Percentiles rank a stretch among this genome's conserved stretches.
Conservation (phyloP, 1,139 yeast species). For the Hemisphaericaspora xylofermentans region DNA sequence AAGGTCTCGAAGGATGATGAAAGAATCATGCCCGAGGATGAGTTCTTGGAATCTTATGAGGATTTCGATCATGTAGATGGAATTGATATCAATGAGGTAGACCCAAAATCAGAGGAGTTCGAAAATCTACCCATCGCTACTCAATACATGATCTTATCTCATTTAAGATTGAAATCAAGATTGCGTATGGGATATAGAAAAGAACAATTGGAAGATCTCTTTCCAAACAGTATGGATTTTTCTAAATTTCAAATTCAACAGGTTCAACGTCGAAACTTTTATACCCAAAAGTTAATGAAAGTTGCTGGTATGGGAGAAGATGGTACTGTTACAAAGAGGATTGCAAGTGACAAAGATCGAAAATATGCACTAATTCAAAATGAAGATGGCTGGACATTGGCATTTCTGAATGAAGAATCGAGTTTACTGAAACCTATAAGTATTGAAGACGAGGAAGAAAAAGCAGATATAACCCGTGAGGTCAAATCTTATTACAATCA, state of each 20-base stretch:
- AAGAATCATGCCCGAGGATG: conserved; percentile 73
- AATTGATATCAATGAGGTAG: conserved; percentile 65
- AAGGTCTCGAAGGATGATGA: conserved; percentile 51
- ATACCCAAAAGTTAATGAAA: conserved; percentile 84
- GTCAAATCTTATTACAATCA: conserved; percentile 5
- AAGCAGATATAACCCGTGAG: conserved; percentile 9
- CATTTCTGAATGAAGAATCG: conserved; percentile 48
- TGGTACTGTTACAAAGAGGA: conserved; percentile 51
- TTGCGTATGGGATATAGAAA: conserved; percentile 93
- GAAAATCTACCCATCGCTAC: conserved; percentile 70
- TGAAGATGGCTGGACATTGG: conserved; percentile 84
- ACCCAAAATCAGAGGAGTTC: conserved; percentile 69
- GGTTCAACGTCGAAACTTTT: conserved; percentile 87
- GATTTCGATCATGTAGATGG: conserved; percentile 70
- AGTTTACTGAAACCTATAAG: conserved; percentile 42
- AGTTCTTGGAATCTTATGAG: conserved; percentile 60
- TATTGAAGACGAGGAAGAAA: conserved; percentile 33
- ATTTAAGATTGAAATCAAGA: conserved; percentile 78
- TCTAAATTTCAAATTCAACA: conserved; percentile 90
- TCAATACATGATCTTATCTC: conserved; percentile 84
- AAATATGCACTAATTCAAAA: conserved; percentile 75
- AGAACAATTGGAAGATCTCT: conserved; percentile 76
- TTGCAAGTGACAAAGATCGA: conserved; percentile 83
- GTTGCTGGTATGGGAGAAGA: conserved; percentile 79
- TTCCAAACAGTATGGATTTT: conserved; percentile 85